A percentile compares a stretch with the other conserved stretches of the same genome.
phyloP scores from a whole-genome alignment of 2,329 filamentous ascomycete genomes.

The Aspergillus pseudoviridinutans region DNA sequence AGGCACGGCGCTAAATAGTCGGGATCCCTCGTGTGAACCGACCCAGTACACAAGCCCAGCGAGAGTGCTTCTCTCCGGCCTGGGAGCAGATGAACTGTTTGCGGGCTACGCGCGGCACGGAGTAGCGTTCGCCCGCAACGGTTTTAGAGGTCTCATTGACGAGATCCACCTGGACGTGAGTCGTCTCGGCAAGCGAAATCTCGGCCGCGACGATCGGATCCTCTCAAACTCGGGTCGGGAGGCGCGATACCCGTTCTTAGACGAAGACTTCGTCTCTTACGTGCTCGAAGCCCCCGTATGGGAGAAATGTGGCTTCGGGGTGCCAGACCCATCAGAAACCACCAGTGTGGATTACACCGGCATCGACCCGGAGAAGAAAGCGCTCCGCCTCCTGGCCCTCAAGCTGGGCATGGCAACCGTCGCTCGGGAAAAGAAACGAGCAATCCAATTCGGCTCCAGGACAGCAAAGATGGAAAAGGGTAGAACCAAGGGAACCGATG shows the following conservation, averaged over 20 bases:
- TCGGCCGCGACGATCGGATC: slow-evolving; percentile 88
- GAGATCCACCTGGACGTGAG: slow-evolving; percentile 83
- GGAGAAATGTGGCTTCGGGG: slow-evolving; percentile 86
- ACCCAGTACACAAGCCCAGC: slow-evolving; percentile 63
- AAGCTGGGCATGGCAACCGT: slow-evolving; percentile 67
- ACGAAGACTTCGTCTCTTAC: slow-evolving; percentile 81
- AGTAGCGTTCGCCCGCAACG: slow-evolving; percentile 65
- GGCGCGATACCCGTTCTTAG: slow-evolving; percentile 83
- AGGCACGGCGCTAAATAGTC: slow-evolving; percentile 45
- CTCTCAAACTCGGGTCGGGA: slow-evolving; percentile 88
- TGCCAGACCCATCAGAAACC: slow-evolving; percentile 24
- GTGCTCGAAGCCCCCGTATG: slow-evolving; percentile 69
- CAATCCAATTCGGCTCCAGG: slow-evolving; percentile 78
- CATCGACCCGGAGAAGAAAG: slow-evolving; percentile 75
- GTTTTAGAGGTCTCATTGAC: slow-evolving; percentile 68
- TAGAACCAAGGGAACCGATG: slow-evolving; percentile 64
- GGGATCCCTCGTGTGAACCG: slow-evolving; percentile 10
- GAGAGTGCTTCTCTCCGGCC: slow-evolving; percentile 81
- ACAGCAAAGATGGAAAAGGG: slow-evolving; percentile 75
- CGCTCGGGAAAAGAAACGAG: slow-evolving; percentile 86
- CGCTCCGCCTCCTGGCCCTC: slow-evolving; percentile 72
- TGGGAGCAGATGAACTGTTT: slow-evolving; percentile 95
- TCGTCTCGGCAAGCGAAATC: slow-evolving; percentile 85
- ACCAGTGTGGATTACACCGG: slow-evolving; percentile 1
- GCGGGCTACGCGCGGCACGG: slow-evolving; percentile 86